Base-by-base conservation (phyloP, 805 yeast genomes). In the Candida silvicultrix region DNA sequence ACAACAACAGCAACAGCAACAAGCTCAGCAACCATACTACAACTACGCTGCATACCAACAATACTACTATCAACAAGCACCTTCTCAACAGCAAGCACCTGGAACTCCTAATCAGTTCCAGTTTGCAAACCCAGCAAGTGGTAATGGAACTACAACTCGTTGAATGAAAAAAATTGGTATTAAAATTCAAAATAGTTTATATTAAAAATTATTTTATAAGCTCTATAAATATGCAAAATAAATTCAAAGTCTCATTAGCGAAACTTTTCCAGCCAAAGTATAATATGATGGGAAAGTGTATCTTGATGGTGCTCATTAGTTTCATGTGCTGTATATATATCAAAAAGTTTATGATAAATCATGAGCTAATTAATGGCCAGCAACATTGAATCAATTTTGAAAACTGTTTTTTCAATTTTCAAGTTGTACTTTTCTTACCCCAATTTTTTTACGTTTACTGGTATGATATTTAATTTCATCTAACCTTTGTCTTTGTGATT, bases 401-500 rank as follows among this genome's bases (percentile, higher is more conserved):
- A n/a, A n/a, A n/a, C n/a, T n/a, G n/a, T n/a, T n/a, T 28, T 8
- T 28, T 10, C 12, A 28, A 4, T 28, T 4, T 10, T 28, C 31
- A 28, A 28, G 7, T 25, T 20, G 21, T 45, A 51, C 53, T 44
- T 65, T 60, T 43, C 59, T 60, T 54, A 64, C 62, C 4, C 69
- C 69, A 51, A 63, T 56, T 50, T 70, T 57, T 57, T 68, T 69
- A 20, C 69, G 68, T 46, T 65, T 65, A 54, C 64, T 70, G 51
- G 70, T 74, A 52, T 52, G 77, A 59, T 60, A 59, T 54, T 77
- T 76, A 40, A 78, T 78, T 47, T 74, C 80, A 41, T 69, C 71
- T 56, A 78, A 66, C 59, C 74, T 79, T 43, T 59, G 61, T 40
- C 69, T 67, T 45, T 74, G 78, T 44, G 65, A 52, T 9, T 50